A percentile compares a stretch with the other conserved stretches of the same genome.
These are phyloP conservation scores for Fusarium guadeloupense DNA, from an alignment of 2,329 filamentous ascomycete species.

Conservation along the genomic window DNA sequence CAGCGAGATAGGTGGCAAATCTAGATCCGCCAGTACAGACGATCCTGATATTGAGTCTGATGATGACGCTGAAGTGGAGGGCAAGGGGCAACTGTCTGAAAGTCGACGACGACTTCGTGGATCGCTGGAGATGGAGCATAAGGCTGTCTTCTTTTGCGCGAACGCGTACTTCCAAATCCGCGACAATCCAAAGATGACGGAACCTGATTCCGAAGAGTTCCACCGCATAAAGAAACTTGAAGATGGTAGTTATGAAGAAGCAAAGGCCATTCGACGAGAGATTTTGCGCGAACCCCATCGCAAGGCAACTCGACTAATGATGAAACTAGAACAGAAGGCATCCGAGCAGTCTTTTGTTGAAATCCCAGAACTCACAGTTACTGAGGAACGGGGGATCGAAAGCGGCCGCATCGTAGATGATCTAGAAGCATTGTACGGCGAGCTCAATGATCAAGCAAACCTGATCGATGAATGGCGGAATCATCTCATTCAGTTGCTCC, in stretches of 20 bases:
- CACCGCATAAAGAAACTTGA: constrained; percentile 74
- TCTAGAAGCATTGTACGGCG: constrained; percentile 70
- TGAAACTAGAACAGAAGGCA: constrained; percentile 63
- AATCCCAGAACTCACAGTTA: constrained; percentile 66
- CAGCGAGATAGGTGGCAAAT: constrained; percentile 8
- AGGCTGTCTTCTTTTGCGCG: constrained; percentile 83
- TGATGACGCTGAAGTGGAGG: constrained; percentile 48
- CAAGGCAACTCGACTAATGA: constrained; percentile 64
- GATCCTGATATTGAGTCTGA: constrained; percentile 43
- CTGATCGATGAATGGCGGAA: constrained; percentile 80
- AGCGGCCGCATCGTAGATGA: constrained; percentile 71
- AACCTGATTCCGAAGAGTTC: constrained; percentile 73
- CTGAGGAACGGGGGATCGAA: constrained; percentile 73
- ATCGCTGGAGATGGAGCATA: constrained; percentile 82
- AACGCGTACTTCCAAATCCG: constrained; percentile 89
- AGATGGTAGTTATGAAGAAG: constrained; percentile 76
- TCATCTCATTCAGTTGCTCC: constrained; percentile 74
- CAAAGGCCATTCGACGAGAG: constrained; percentile 80
- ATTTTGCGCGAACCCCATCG: constrained; percentile 68
- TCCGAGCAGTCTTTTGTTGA: constrained; percentile 65
- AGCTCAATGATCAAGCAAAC: constrained; percentile 76
- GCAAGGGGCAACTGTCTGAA: constrained; percentile 59
- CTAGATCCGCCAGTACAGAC: constrained; percentile 3
- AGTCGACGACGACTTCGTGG: constrained; percentile 72
- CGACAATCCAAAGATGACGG: constrained; percentile 69